A percentile compares a stretch with the other conserved stretches of the same genome.
Evolutionary conservation across 306 rosid species (phyloP).

Genomic region (Oxytropis ochrocephala): DNA sequence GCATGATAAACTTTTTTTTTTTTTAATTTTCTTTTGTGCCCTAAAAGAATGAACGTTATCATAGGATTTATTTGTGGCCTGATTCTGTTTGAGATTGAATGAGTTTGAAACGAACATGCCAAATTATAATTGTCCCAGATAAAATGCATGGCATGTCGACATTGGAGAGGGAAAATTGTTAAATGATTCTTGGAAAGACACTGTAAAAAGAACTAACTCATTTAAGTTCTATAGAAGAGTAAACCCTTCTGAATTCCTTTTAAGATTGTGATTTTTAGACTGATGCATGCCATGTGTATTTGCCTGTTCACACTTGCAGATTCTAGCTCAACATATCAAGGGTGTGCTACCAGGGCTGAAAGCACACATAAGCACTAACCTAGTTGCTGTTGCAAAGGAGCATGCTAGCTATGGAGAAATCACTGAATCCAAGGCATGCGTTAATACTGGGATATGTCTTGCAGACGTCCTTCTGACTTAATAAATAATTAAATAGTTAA

Average conservation of each 20-base stretch:
- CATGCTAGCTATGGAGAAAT: slow-evolving; percentile 94
- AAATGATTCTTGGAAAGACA: neutral
- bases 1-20: neutral
- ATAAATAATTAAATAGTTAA: neutral
- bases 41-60: neutral
- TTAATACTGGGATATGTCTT: neutral
- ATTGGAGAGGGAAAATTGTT: slow-evolving; percentile 9
- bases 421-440: slow-evolving; percentile 80
- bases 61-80: slow-evolving; percentile 5
- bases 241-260: neutral
- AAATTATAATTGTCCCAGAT: neutral
- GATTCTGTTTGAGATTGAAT: neutral
- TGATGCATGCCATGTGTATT: slow-evolving; percentile 16
- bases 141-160: slow-evolving; percentile 2
- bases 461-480: neutral
- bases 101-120: neutral
- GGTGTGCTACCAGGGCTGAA: slow-evolving; percentile 81
- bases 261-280: neutral
- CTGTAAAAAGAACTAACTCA: neutral
- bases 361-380: slow-evolving; percentile 80
- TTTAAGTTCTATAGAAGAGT: neutral
- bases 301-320: slow-evolving; percentile 43
- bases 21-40: neutral
- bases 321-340: slow-evolving; percentile 87
- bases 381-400: slow-evolving; percentile 91